Evolutionary conservation across 2,329 filamentous ascomycete species (phyloP).

Genomic region (Colletotrichum graminicola): DNA sequence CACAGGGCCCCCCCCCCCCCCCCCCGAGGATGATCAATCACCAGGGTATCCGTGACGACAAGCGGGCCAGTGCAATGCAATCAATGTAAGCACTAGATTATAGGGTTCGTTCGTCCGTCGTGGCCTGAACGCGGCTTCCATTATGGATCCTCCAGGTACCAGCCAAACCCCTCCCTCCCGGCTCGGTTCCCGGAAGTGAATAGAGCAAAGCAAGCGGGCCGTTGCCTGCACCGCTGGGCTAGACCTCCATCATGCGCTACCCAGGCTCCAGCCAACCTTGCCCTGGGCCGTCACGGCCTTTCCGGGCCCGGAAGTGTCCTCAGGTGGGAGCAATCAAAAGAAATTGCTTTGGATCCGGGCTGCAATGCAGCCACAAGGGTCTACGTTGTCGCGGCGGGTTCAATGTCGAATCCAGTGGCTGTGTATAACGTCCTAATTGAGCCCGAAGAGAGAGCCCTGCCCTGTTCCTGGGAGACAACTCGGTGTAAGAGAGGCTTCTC

Average conservation of each 20-base stretch:
- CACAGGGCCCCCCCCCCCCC: neutral
- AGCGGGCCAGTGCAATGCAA: neutral
- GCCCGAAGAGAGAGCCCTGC: neutral
- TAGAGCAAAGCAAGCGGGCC: neutral
- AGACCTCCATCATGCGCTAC: neutral
- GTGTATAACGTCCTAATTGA: neutral
- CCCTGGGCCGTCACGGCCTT: no score
- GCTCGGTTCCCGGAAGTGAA: slow-evolving; percentile 6
- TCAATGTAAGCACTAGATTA: neutral
- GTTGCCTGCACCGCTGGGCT: neutral
- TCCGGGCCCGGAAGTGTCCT: neutral
- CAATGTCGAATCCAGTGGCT: neutral
- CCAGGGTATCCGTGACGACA: neutral
- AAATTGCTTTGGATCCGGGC: neutral
- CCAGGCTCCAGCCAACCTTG: neutral
- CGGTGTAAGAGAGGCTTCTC: neutral
- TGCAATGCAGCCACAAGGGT: neutral
- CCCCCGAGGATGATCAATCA: neutral
- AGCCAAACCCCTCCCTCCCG: neutral
- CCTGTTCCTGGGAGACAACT: neutral
- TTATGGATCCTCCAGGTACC: slow-evolving; percentile 6
- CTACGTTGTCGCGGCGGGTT: neutral
- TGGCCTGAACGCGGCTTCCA: slow-evolving; percentile 6
- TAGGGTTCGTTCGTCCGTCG: neutral
- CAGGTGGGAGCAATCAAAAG: neutral